Conservation (phyloP, 164 flowering plant species). For the Dillenia turbinata region DNA sequence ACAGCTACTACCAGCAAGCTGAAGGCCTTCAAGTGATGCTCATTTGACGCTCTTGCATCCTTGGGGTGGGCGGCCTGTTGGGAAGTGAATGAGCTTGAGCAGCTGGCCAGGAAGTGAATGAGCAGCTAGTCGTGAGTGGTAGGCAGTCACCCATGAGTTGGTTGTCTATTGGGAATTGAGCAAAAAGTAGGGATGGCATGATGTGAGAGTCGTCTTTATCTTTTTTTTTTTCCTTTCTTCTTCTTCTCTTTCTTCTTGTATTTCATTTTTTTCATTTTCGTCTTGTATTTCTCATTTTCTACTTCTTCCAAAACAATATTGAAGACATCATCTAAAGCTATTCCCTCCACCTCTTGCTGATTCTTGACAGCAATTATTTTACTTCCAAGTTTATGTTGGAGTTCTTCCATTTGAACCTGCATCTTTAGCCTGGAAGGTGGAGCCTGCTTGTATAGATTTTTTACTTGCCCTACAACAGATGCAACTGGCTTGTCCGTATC, state of each 20-base stretch:
- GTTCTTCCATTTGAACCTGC: constrained; percentile 73
- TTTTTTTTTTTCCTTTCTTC: too few relatives aligned
- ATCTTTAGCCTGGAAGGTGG: constrained; percentile 61
- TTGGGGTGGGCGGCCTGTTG: constrained; percentile 3
- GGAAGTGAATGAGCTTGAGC: too few relatives aligned
- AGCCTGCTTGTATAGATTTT: constrained; percentile 51
- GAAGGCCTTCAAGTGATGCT: constrained; percentile 81
- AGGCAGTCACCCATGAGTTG: too few relatives aligned
- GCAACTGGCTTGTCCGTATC: constrained; percentile 67
- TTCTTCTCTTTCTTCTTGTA: too few relatives aligned
- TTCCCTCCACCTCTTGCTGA: constrained; percentile 95
- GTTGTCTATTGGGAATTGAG: too few relatives aligned
- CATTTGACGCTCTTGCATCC: constrained; percentile 56
- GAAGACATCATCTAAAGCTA: constrained; percentile 26
- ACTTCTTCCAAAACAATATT: too few relatives aligned
- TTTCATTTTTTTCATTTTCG: too few relatives aligned
- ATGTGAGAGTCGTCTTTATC: too few relatives aligned
- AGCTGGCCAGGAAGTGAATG: too few relatives aligned
- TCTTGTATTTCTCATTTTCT: too few relatives aligned
- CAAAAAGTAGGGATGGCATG: too few relatives aligned
- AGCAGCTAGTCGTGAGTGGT: too few relatives aligned
- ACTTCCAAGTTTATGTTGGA: constrained; percentile 85
- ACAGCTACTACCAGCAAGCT: constrained; percentile 86
- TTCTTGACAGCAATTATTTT: constrained; percentile 91
- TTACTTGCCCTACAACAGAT: constrained; percentile 49